Percentiles rank a stretch among this genome's conserved stretches.
These are phyloP conservation scores for Trametes hirsuta DNA, from an alignment of 1,284 basidiomycete species.

Conservation along the genomic window DNA sequence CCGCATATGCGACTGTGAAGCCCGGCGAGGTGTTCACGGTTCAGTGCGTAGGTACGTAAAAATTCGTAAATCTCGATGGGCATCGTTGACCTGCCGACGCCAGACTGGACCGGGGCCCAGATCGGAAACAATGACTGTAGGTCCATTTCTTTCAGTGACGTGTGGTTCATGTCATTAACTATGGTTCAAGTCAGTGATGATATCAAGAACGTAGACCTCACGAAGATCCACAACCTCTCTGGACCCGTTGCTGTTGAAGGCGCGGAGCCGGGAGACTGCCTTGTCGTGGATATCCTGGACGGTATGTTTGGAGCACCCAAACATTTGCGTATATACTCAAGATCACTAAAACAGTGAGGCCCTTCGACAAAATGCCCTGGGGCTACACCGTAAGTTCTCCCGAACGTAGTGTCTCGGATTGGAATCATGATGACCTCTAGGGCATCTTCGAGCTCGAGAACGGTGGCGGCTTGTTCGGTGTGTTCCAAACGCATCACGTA, in stretches of 20 bases:
- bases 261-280: constrained; percentile 78
- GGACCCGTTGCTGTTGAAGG: constrained; percentile 78
- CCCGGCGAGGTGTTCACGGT: constrained; percentile 78
- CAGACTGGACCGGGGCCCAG: constrained; percentile 78
- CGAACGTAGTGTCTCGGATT: not conserved
- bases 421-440: constrained; percentile 33
- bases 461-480: constrained; percentile 77
- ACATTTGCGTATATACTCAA: not conserved
- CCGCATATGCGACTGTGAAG: constrained; percentile 64
- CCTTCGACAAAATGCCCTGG: constrained; percentile 82
- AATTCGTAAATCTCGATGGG: constrained; percentile 5
- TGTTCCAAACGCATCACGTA: constrained; percentile 1
- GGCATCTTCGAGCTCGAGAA: constrained; percentile 77
- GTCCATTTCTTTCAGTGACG: constrained; percentile 27
- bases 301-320: constrained; percentile 38
- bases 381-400: constrained; percentile 64
- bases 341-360: constrained; percentile 47
- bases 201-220: constrained; percentile 65
- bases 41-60: constrained; percentile 65
- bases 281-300: constrained; percentile 80
- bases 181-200: constrained; percentile 60
- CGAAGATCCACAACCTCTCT: constrained; percentile 72
- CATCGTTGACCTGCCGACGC: not conserved
- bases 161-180: not conserved
- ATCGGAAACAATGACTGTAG: constrained; percentile 75